A percentile compares a stretch with the other conserved stretches of the same genome.
phyloP scores from a whole-genome alignment of 2,329 filamentous ascomycete genomes.

The Amesomyces nigricolor region DNA sequence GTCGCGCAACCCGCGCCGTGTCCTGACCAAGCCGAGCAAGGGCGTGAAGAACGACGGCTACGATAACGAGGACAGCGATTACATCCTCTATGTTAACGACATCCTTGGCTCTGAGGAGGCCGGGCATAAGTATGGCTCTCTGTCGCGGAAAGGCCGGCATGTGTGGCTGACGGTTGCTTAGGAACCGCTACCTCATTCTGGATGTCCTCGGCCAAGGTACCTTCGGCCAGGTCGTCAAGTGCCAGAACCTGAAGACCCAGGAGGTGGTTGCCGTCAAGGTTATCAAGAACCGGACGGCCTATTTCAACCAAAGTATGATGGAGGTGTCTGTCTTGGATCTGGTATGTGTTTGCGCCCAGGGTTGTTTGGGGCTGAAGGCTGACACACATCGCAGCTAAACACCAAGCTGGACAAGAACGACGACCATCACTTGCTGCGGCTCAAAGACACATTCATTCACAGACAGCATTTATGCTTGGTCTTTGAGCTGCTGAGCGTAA shows the following conservation, averaged over 20 bases:
- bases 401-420: conserved; percentile 99
- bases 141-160: conserved; percentile 2
- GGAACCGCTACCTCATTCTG: conserved; percentile 92
- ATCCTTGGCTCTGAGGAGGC: conserved; percentile 97
- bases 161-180: conserved; percentile 32
- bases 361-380: not conserved
- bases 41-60: conserved; percentile 98
- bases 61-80: conserved; percentile 98
- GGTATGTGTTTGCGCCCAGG: conserved; percentile 46
- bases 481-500: conserved; percentile 94
- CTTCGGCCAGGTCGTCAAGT: conserved; percentile 98
- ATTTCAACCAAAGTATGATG: conserved; percentile 99
- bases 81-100: conserved; percentile 98
- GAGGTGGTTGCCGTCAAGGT: conserved; percentile 99
- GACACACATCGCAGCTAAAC: conserved; percentile 62
- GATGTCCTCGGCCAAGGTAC: conserved; percentile 96
- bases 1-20: conserved; percentile 88
- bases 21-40: conserved; percentile 97
- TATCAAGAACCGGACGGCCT: conserved; percentile 97
- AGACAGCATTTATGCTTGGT: conserved; percentile 93
- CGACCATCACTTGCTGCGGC: conserved; percentile 86
- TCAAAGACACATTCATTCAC: conserved; percentile 98
- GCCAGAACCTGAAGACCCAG: conserved; percentile 95
- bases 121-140: conserved; percentile 74
- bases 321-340: conserved; percentile 95